Conservation (phyloP, 2,329 filamentous ascomycete genomes). For the Diaporthe sp. region DNA sequence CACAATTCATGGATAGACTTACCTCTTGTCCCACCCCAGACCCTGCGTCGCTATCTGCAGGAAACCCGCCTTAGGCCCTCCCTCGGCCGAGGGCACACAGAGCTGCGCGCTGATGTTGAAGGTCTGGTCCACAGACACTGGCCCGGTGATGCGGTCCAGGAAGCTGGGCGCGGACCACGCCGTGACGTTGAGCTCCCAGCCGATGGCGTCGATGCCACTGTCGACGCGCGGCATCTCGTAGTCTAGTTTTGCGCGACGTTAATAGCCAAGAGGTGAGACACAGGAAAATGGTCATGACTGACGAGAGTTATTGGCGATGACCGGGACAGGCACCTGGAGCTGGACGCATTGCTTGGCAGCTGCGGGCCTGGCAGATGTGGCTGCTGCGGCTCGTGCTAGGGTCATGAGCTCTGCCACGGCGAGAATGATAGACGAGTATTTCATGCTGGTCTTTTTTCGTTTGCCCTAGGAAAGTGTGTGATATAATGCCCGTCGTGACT, state of each 20-base stretch:
- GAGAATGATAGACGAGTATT: neutral
- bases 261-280: neutral
- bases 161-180: slow-evolving; percentile 42
- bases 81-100: slow-evolving; percentile 43
- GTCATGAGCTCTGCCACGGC: slow-evolving; percentile 1
- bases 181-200: slow-evolving; percentile 46
- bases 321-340: slow-evolving; percentile 39
- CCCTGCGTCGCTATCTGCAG: slow-evolving; percentile 60
- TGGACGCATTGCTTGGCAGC: slow-evolving; percentile 36
- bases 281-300: slow-evolving; percentile 1
- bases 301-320: slow-evolving; percentile 36
- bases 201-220: slow-evolving; percentile 47
- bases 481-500: neutral
- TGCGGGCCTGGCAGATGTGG: slow-evolving; percentile 9
- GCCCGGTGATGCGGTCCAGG: slow-evolving; percentile 38
- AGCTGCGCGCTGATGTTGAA: slow-evolving; percentile 46
- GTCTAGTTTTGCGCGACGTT: slow-evolving; percentile 1
- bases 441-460: neutral
- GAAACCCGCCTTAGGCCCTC: slow-evolving; percentile 42
- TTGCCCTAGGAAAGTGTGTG: neutral
- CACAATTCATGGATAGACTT: slow-evolving; percentile 49
- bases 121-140: slow-evolving; percentile 39
- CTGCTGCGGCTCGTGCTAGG: slow-evolving; percentile 5
- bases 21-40: slow-evolving; percentile 60
- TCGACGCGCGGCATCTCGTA: slow-evolving; percentile 47